A percentile compares a stretch with the other conserved stretches of the same genome.
phyloP scores from a whole-genome alignment of 129 eudicot species.

The Glebionis coronaria region DNA sequence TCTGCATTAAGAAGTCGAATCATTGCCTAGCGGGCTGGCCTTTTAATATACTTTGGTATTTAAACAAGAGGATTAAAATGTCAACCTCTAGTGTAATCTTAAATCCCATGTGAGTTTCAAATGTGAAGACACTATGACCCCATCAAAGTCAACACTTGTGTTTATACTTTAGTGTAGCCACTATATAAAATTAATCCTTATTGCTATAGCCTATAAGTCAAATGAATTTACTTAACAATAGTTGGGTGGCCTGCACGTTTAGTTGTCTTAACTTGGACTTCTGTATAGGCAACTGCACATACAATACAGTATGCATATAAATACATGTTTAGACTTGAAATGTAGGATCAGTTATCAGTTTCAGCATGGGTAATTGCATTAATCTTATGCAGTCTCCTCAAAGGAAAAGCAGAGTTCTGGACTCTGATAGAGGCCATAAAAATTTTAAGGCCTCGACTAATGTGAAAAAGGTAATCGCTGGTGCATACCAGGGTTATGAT shows the following conservation, averaged over 20 bases:
- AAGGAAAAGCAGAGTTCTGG: constrained; percentile 25
- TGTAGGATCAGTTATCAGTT: constrained; percentile 12
- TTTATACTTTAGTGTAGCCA: constrained; percentile 2
- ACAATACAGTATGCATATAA: constrained; percentile 1
- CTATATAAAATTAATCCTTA: constrained; percentile 12
- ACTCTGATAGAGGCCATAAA: constrained; percentile 28
- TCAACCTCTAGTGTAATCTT: constrained; percentile 17
- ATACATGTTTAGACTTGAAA: not conserved
- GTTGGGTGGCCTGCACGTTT: constrained; percentile 34
- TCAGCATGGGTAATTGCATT: constrained; percentile 36
- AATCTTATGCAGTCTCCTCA: constrained; percentile 22
- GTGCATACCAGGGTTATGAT: constrained; percentile 13
- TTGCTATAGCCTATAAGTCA: too few species aligned
- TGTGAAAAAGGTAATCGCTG: constrained; percentile 20
- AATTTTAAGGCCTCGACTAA: constrained; percentile 16
- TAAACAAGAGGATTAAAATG: constrained; percentile 8
- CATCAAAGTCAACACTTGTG: constrained; percentile 23
- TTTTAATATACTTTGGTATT: constrained; percentile 26
- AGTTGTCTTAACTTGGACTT: constrained; percentile 21
- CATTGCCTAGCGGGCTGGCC: not conserved
- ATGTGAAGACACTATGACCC: not conserved
- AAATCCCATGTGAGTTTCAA: constrained; percentile 18
- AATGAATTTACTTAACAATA: constrained; percentile 3
- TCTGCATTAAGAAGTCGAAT: too few species aligned
- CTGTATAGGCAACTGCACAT: not conserved